Evolutionary conservation across 177 flowering plant genomes (phyloP).

Genomic region (Viscum album): DNA sequence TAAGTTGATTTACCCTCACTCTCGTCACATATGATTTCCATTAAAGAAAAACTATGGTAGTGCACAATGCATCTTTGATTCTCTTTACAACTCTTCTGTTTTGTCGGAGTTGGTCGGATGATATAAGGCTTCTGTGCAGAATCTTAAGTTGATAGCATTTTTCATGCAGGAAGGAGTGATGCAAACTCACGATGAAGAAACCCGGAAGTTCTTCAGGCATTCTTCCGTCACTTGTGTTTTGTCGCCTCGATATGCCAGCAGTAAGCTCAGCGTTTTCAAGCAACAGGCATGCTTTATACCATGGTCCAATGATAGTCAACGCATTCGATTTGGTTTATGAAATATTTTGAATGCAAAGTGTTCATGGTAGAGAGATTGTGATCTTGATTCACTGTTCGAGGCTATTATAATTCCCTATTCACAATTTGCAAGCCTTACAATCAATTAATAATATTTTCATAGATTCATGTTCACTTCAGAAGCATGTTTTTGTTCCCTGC

Average conservation of each 20-base stretch:
- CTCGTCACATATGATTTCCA: too few species aligned
- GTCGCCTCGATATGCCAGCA: slow-evolving; percentile 9
- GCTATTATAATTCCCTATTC: not conserved
- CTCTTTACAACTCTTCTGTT: too few species aligned
- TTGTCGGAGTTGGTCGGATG: too few species aligned
- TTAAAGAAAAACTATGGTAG: too few species aligned
- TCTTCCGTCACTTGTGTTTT: slow-evolving; percentile 4
- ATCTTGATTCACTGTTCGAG: not conserved
- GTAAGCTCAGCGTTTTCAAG: slow-evolving; percentile 10
- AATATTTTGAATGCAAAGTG: not conserved
- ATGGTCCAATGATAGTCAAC: not conserved
- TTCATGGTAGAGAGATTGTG: not conserved
- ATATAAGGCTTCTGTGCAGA: not conserved
- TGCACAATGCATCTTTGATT: too few species aligned
- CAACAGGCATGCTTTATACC: slow-evolving; percentile 8
- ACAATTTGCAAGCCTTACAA: too few species aligned
- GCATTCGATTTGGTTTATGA: not conserved
- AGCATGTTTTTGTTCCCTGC: not conserved
- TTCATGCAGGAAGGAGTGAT: slow-evolving; percentile 4
- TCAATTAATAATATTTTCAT: too few species aligned
- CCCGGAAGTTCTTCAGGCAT: slow-evolving; percentile 6
- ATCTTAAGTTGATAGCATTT: not conserved
- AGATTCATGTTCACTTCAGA: too few species aligned
- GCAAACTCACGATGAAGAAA: slow-evolving; percentile 9
- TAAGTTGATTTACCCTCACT: too few species aligned